phyloP scores from a whole-genome alignment of 140 eudicot genomes.

The Cichorium intybus region DNA sequence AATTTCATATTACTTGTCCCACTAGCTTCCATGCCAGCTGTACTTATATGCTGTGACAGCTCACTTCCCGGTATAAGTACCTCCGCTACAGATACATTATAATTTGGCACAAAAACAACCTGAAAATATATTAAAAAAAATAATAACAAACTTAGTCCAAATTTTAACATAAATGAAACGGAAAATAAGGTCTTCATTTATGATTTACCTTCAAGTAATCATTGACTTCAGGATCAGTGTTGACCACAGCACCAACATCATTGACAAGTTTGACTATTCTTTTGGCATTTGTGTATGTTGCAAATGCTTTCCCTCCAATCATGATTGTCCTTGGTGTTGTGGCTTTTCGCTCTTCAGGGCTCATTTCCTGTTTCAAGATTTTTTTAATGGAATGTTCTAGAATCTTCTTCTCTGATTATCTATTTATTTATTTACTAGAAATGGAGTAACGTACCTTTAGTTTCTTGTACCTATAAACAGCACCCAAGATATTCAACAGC shows the following conservation, averaged over 20 bases:
- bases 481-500: constrained; percentile 88
- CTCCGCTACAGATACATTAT: constrained; percentile 99
- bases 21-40: constrained; percentile 99
- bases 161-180: background rate
- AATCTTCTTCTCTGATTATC: background rate
- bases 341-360: constrained; percentile 74
- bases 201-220: constrained; percentile 68
- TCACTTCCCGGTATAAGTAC: constrained; percentile 99
- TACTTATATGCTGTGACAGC: constrained; percentile 96
- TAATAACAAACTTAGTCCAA: constrained; percentile 5
- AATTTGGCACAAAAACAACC: constrained; percentile 98
- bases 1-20: constrained; percentile 99
- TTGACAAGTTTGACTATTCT: constrained; percentile 94
- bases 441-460: constrained; percentile 54
- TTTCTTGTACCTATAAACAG: constrained; percentile 96
- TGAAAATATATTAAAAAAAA: constrained; percentile 36
- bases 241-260: constrained; percentile 97
- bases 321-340: constrained; percentile 92
- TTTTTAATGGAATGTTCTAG: background rate
- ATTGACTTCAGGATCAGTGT: constrained; percentile 90
- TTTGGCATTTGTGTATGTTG: constrained; percentile 98
- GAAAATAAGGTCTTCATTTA: background rate
- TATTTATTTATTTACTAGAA: constrained; percentile 2
- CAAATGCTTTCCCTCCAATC: constrained; percentile 99
- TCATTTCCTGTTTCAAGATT: constrained; percentile 74